phyloP scores from a whole-genome alignment of 176 grass and related monocot genomes.

The Lolium rigidum region DNA sequence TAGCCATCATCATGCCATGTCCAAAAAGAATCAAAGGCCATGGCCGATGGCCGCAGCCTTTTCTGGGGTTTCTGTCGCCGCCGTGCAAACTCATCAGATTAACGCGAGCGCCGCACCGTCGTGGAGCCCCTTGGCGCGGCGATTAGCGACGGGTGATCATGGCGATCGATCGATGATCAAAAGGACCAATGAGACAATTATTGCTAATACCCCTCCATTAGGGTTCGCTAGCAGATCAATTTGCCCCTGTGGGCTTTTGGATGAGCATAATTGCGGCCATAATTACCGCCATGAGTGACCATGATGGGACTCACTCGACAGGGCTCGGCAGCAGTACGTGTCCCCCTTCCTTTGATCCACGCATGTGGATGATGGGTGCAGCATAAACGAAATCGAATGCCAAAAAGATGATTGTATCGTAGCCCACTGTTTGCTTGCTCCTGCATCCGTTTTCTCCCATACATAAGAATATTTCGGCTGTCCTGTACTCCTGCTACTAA shows the following conservation, averaged over 20 bases:
- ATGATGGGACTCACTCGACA: slow-evolving; percentile 55
- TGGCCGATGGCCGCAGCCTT: slow-evolving; percentile 51
- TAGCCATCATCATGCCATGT: slow-evolving; percentile 63
- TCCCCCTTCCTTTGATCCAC: slow-evolving; percentile 19
- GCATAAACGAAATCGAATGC: slow-evolving; percentile 24
- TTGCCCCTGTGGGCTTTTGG: slow-evolving; percentile 32
- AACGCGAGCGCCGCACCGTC: not conserved
- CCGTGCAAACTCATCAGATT: no score
- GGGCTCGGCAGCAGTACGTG: slow-evolving; percentile 22
- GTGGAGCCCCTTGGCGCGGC: not conserved
- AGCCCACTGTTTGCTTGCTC: not conserved
- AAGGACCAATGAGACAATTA: slow-evolving; percentile 41
- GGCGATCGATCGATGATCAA: not conserved
- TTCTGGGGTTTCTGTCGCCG: slow-evolving; percentile 45
- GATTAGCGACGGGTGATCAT: slow-evolving; percentile 40
- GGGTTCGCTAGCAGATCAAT: not conserved
- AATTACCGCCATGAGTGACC: slow-evolving; percentile 50
- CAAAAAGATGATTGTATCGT: not conserved
- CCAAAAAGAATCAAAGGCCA: slow-evolving; percentile 58
- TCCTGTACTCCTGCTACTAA: not conserved
- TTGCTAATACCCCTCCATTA: slow-evolving; percentile 40
- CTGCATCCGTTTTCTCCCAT: not conserved
- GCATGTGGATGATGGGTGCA: slow-evolving; percentile 50
- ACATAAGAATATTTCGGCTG: not conserved
- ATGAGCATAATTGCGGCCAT: slow-evolving; percentile 49